Evolutionary conservation across 2,329 filamentous ascomycete genomes (phyloP), one percentile per base, ranked within the genome.

Genomic region (Penicillium hesseltinei): DNA sequence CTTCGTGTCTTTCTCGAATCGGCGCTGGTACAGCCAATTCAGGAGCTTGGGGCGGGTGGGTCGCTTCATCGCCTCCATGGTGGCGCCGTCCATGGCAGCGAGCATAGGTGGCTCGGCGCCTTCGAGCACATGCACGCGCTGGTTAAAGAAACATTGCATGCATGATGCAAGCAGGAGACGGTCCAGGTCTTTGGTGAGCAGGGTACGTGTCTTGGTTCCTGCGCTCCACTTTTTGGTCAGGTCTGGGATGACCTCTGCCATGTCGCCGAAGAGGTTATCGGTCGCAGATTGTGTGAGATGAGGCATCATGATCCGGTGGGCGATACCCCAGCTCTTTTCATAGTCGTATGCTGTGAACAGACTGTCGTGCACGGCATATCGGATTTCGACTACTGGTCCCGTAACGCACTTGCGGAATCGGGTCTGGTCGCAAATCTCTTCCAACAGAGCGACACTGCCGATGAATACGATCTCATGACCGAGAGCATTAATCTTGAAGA

Each of bases 371-470:
- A 87, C 80, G 21, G 82, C 83, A 57, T 84, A 79, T 62, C 88
- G 77, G 46, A 91, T 79, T 67, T 88, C 71, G 9, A 75, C 65
- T 2, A 88, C 73, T 0, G 79, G 76, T 8, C 70, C 71, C 64
- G 89, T 89, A 25, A 80, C 71, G 53, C 66, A 71, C 65, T 75
- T 75, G 25, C 68, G 73, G 69, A 90, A 89, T 19, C 86, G 79
- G 57, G 78, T 84, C 71, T 90, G 85, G 59, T 90, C 84, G 65
- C 85, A 89, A 17, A 84, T 69, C 66, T 90, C 87, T 52, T 88
- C 80, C 31, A 88, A 74, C 0, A 89, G 73, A 42, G 80, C 80
- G 25, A 81, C 78, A 39, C 77, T 82, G 38, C 77, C 80, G 48
- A 83, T 75, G 55, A 88, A 74, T 44, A 86, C 76, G 19, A 78